Base-by-base conservation (phyloP, 2,329 filamentous ascomycete species). In the Chalara sp. region DNA sequence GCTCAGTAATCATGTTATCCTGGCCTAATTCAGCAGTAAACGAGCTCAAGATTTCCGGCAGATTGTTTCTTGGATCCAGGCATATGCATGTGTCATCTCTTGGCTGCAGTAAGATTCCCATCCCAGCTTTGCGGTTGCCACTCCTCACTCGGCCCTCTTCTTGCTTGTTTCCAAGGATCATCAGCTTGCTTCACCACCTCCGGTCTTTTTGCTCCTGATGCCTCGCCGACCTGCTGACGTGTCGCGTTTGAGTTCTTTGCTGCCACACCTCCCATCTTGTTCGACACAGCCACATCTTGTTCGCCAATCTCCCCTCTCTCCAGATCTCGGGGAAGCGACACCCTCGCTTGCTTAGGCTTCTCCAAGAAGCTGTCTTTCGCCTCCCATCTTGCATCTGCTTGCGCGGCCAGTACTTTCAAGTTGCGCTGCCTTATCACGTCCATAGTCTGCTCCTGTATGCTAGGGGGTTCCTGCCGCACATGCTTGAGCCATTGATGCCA, bases 401-500 rank as follows among this genome's bases (percentile, higher is more conserved):
- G 67, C 12, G 79, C 79, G 10, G 80, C 83, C 12, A 84, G 70
- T 5, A 72, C 54, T 63, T 75, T 76, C 57, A 84, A 73, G 52
- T 73, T 70, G 47, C 71, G 68, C 64, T 75, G 78, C 30, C 83
- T 73, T 8, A 64, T 61, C 1, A 79, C 62, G 48, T 86, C 82
- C 33, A 63, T 65, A 6, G 68, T 61, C 65, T 84, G 80, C 64
- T 86, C 83, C 1, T 68, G 66, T 8, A 85, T 65, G 2, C 70
- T 75, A 1, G 83, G 83, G 2, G 82, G 70, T 0, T 74, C 64
- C 2, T 62, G 54, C 21, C 83, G 77, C 44, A 76, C 79, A 64
- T 85, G 73, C 12, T 83, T 79, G 46, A 86, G 72, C 83, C 83
- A 86, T 61, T 85, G 81, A 67, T 85, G 81, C 83, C 83, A 86